Conservation (phyloP, 140 eudicot genomes). For the Erigeron philadelphicus region DNA sequence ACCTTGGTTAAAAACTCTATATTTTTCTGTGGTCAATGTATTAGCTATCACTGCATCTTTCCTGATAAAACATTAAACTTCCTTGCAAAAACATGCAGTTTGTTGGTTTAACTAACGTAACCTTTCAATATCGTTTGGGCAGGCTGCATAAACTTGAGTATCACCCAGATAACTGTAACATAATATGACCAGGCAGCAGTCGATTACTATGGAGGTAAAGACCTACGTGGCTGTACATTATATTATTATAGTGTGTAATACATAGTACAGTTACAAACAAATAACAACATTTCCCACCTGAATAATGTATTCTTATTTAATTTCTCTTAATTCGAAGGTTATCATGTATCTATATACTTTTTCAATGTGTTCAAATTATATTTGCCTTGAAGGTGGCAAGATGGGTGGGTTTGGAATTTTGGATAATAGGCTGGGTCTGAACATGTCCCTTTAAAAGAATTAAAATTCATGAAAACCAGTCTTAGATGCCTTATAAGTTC, state of each 20-base stretch:
- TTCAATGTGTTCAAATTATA: neutral
- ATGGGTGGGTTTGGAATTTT: neutral
- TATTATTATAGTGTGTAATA: slow-evolving; percentile 11
- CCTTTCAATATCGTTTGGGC: slow-evolving; percentile 15
- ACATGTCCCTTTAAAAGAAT: neutral
- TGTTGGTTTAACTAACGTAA: neutral
- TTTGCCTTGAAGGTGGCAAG: neutral
- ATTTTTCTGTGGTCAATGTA: neutral
- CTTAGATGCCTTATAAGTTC: no score
- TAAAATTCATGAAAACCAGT: no score
- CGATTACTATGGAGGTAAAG: slow-evolving; percentile 13
- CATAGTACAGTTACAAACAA: neutral
- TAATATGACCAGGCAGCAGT: slow-evolving; percentile 6
- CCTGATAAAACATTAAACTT: neutral
- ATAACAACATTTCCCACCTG: neutral
- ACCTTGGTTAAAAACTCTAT: neutral
- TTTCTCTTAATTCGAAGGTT: neutral
- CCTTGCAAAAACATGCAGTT: neutral
- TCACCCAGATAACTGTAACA: slow-evolving; percentile 21
- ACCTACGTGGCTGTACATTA: slow-evolving; percentile 17
- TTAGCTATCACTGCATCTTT: neutral
- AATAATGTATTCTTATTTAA: neutral
- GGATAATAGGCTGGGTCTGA: neutral
- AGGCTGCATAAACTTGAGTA: slow-evolving; percentile 22
- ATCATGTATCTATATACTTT: neutral